Percentiles rank a stretch among this genome's conserved stretches.
These are phyloP conservation scores for Crithidia acanthocephali DNA, from an alignment of 208 protist genomes.

Conservation along the genomic window DNA sequence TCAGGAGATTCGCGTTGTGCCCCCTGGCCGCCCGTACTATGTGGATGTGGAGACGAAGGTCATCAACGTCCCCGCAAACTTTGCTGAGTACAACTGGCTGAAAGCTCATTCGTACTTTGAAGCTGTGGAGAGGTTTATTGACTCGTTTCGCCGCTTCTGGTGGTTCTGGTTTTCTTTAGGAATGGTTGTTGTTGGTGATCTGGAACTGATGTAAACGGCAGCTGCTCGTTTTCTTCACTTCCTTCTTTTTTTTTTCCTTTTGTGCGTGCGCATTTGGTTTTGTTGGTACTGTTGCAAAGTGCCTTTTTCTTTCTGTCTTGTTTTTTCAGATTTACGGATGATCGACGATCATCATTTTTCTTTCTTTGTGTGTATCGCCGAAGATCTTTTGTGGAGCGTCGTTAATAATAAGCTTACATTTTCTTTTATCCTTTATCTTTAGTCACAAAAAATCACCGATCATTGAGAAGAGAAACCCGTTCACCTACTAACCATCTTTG, in stretches of 20 bases:
- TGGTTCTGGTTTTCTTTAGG: slow-evolving; percentile 86
- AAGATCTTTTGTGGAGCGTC: too few relatives aligned
- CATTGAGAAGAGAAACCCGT: too few relatives aligned
- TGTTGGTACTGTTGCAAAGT: too few relatives aligned
- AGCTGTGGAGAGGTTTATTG: slow-evolving; percentile 55
- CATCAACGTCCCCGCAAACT: slow-evolving; percentile 85
- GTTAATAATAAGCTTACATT: background rate
- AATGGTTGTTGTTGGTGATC: slow-evolving; percentile 81
- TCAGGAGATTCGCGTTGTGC: slow-evolving; percentile 75
- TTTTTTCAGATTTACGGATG: too few relatives aligned
- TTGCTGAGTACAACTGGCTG: slow-evolving; percentile 87
- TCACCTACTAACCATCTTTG: too few relatives aligned
- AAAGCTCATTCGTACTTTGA: slow-evolving; percentile 68
- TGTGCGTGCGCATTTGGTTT: background rate
- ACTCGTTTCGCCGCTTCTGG: slow-evolving; percentile 72
- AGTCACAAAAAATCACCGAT: too few relatives aligned
- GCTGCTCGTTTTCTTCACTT: too few relatives aligned
- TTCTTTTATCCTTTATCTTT: background rate
- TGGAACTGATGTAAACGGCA: slow-evolving; percentile 66
- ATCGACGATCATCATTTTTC: too few relatives aligned
- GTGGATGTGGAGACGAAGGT: slow-evolving; percentile 78
- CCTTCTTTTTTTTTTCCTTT: background rate
- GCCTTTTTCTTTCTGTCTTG: too few relatives aligned
- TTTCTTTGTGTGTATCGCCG: too few relatives aligned
- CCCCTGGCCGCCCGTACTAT: slow-evolving; percentile 71